Conservation (phyloP, 768 basidiomycete species). For the Boletus pseudopeckii region DNA sequence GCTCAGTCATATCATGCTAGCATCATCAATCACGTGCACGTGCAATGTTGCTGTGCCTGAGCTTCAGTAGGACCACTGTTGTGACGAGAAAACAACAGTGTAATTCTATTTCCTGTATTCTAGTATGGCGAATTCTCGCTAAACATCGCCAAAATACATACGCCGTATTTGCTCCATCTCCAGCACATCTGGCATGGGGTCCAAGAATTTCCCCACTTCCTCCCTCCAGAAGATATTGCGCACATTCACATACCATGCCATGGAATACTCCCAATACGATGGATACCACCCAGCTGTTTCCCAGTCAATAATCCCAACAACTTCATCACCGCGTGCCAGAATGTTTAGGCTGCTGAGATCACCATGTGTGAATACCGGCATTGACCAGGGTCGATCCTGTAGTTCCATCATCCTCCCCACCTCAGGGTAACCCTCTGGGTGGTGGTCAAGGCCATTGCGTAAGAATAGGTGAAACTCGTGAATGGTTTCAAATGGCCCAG, state of each 20-base stretch:
- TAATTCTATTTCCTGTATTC: too few species aligned
- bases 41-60: too few species aligned
- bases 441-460: not conserved
- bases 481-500: not conserved
- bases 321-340: not conserved
- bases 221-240: too few species aligned
- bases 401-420: not conserved
- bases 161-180: too few species aligned
- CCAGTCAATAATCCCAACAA: not conserved
- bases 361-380: not conserved
- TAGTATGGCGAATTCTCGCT: too few species aligned
- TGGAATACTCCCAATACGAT: not conserved
- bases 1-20: too few species aligned
- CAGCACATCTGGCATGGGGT: too few species aligned
- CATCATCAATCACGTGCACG: too few species aligned
- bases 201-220: too few species aligned
- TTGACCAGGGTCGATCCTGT: not conserved
- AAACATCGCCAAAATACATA: too few species aligned
- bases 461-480: not conserved
- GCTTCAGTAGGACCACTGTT: too few species aligned
- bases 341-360: not conserved
- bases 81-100: too few species aligned
- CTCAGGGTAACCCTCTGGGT: not conserved
- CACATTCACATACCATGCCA: not conserved
- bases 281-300: constrained; percentile 1